Evolutionary conservation across 2,329 filamentous ascomycete genomes (phyloP), one percentile per base, ranked within the genome.

Genomic region (Lizonia empirigonia): DNA sequence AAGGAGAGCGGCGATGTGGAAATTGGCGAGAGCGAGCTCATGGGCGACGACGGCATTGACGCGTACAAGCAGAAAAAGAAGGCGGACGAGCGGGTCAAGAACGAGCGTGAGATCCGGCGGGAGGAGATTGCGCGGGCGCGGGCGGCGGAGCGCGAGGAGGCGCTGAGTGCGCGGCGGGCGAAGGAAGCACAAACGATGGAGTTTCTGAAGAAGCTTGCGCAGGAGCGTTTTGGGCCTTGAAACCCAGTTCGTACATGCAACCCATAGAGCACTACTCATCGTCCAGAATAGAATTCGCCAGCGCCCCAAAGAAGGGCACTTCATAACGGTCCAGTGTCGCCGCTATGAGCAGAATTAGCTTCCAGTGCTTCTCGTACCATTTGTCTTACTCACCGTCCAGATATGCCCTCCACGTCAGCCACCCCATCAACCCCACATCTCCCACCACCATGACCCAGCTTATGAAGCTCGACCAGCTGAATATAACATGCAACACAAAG

Each of bases 241-340:
- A 20, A 16, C 13, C 32, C 13, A 18, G 40, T 7, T 19, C 19
- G 23, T 35, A 15, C 19, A 33, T 29, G n/a, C n/a, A 8, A 30
- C 12, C 19, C 16, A 13, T 18, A 22, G 15, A 16, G 13, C 12
- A 20, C 37, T 62, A 88, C 72, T 97, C 94, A 69, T 96, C 90
- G 67, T 97, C 93, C 50, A 97, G 81, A 68, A 97, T 93, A 20
- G 88, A 88, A 74, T 88, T 96, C 34, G 94, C 94, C 62, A 97
- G 77, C 33, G 81, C 81, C 4, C 94, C 94, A 66, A 97, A 88
- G 67, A 96, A 85, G 0, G 93, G 93, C 2, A 97, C 82, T 73
- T 97, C 92, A 56, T 87, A 95, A 70, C 93, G 77, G 60, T 79
- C 71, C 32, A 87, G 76, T 1, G 81, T 85, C 56, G 86, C 84